Evolutionary conservation across 768 basidiomycete species (phyloP), one percentile per base, ranked within the genome.

Genomic region (Leccinum uliginosum): DNA sequence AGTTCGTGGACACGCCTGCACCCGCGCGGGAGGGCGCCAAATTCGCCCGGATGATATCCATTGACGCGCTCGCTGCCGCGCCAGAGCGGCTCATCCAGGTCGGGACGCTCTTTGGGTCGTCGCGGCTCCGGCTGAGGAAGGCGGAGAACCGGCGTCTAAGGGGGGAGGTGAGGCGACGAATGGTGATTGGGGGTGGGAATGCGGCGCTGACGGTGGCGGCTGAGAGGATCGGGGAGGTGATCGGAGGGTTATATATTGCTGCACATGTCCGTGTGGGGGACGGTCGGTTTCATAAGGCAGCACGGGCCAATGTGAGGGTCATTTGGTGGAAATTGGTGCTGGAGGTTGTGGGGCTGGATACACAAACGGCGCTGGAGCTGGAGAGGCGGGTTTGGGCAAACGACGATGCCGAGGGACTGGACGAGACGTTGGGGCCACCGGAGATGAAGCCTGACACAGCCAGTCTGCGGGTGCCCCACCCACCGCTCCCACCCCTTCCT

Each of bases 51-150:
- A 8, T 40, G 1, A 35, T 66, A 1, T 2, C 15, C 9, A 63
- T 68, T 11, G 61, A 59, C 2, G 34, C 12, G 17, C 66, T 68
- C 27, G 54, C 53, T 0, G 53, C 21, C 0, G 50, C 43, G 3
- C 30, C 64, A 0, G 73, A 82, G 56, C 81, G 77, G 9, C 78
- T 92, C 26, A 65, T 93, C 15, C 83, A 86, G 55, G 65, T 93
- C 14, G 91, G 91, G 9, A 84, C 85, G 0, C 77, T 92, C 2
- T 92, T 92, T 71, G 89, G 89, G 5, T 85, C 88, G 1, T 83
- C 84, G 2, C 80, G 91, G 9, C 72, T 92, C 2, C 77, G 79
- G 23, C 75, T 90, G 0, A 75, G 72, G 21, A 63, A 74, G 27
- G 61, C 64, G 9, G 63, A 64, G 14, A 78, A 83, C 60, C 65